Conservation (phyloP, 1,284 basidiomycete species). For the Phenoliferia sp. region DNA sequence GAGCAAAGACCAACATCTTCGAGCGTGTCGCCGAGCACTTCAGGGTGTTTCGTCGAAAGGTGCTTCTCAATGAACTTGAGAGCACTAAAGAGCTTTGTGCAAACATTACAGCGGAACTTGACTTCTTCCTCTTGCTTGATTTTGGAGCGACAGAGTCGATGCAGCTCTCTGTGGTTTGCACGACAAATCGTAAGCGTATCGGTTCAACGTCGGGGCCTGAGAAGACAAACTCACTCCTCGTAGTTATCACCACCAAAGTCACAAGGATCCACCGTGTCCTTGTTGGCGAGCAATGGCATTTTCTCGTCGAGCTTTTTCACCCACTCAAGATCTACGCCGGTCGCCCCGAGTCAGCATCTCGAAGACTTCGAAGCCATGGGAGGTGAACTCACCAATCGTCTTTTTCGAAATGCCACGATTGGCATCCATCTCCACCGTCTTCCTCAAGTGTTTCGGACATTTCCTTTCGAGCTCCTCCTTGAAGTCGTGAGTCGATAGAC, state of each 20-base stretch:
- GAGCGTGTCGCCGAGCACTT: slow-evolving; percentile 33
- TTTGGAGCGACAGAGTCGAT: slow-evolving; percentile 65
- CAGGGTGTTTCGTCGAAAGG: slow-evolving; percentile 38
- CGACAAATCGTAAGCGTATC: neutral
- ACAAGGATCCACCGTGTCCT: slow-evolving; percentile 69
- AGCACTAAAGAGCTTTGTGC: slow-evolving; percentile 91
- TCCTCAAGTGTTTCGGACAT: slow-evolving; percentile 80
- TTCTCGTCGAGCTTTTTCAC: slow-evolving; percentile 79
- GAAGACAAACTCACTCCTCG: slow-evolving; percentile 66
- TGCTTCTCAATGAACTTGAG: slow-evolving; percentile 86
- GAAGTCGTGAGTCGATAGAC: slow-evolving; percentile 82
- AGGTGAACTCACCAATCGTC: neutral
- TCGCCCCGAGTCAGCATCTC: slow-evolving; percentile 1
- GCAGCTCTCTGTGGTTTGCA: slow-evolving; percentile 59
- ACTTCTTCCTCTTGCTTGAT: slow-evolving; percentile 92
- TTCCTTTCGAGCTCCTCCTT: slow-evolving; percentile 88
- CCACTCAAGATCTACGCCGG: slow-evolving; percentile 70
- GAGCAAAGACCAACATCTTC: slow-evolving; percentile 15
- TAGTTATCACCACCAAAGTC: slow-evolving; percentile 82
- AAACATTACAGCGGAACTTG: slow-evolving; percentile 90
- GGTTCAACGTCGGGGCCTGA: neutral
- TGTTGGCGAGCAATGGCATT: slow-evolving; percentile 67
- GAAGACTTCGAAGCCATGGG: neutral
- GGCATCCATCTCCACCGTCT: neutral
- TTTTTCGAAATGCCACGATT: neutral